phyloP scores from a whole-genome alignment of 192 early-diverging fungal genomes.

The Umbelopsis sp. region DNA sequence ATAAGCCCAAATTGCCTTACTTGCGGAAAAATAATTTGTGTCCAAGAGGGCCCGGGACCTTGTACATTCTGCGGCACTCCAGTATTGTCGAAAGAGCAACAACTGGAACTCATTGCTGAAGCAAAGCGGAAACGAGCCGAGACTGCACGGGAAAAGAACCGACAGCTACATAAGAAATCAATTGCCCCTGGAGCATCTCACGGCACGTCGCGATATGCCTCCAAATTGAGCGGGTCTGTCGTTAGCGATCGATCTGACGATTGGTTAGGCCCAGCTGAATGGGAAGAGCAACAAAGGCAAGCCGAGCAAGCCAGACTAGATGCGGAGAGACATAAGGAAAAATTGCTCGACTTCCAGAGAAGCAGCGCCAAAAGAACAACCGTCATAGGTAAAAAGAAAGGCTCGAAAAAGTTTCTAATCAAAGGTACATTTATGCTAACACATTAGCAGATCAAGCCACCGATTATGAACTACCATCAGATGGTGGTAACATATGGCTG shows the following conservation, averaged over 20 bases:
- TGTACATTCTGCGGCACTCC: constrained; percentile 58
- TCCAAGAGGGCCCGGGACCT: constrained; percentile 54
- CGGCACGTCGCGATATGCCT: constrained; percentile 44
- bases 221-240: constrained; percentile 48
- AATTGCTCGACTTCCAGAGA: constrained; percentile 50
- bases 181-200: constrained; percentile 11
- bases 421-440: neutral
- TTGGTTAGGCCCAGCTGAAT: constrained; percentile 25
- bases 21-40: constrained; percentile 66
- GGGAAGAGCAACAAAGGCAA: constrained; percentile 29
- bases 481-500: constrained; percentile 54
- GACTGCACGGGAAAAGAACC: constrained; percentile 42
- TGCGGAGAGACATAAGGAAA: constrained; percentile 53
- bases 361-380: constrained; percentile 47
- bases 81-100: constrained; percentile 56
- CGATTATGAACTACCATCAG: constrained; percentile 56
- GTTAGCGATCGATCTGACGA: constrained; percentile 28
- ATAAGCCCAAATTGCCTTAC: constrained; percentile 60
- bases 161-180: constrained; percentile 32
- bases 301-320: constrained; percentile 40
- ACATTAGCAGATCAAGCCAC: constrained; percentile 47
- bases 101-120: constrained; percentile 50
- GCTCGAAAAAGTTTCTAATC: neutral
- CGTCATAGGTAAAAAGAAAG: constrained; percentile 36
- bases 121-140: constrained; percentile 50